Evolutionary conservation across 164 flowering plant species (phyloP).

Genomic region (Chimonanthus praecox): DNA sequence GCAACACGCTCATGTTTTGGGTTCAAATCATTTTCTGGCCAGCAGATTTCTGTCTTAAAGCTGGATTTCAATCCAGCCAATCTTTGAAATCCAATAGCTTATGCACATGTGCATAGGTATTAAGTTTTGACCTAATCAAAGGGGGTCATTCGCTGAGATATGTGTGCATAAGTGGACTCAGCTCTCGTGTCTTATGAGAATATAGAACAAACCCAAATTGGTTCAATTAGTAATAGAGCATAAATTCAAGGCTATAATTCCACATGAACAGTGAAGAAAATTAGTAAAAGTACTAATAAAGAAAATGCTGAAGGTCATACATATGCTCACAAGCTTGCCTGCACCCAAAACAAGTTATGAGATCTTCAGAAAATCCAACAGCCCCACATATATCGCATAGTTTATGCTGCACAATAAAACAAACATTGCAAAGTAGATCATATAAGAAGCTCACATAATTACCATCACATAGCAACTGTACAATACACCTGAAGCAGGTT

Average conservation of each 20-base stretch:
- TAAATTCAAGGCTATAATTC: not conserved
- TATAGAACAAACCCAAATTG: not conserved
- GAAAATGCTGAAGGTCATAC: not conserved
- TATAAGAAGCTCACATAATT: not conserved
- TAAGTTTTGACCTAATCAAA: no score
- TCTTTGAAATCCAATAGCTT: no score
- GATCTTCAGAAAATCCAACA: not conserved
- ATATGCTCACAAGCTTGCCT: not conserved
- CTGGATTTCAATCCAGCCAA: no score
- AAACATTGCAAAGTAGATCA: not conserved
- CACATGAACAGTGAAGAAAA: not conserved
- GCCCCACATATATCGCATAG: not conserved
- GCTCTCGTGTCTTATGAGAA: not conserved
- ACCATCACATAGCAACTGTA: not conserved
- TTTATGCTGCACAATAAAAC: not conserved
- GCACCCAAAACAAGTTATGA: not conserved
- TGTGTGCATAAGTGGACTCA: not conserved
- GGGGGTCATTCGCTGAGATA: not conserved
- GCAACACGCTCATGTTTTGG: no score
- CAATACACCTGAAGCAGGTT: not conserved
- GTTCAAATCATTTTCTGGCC: no score
- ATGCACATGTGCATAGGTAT: no score
- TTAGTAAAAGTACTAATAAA: not conserved
- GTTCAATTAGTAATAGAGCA: no score
- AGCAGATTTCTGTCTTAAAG: no score